A percentile compares a stretch with the other conserved stretches of the same genome.
Evolutionary conservation across 768 basidiomycete species (phyloP).

Genomic region (Russula vinacea): DNA sequence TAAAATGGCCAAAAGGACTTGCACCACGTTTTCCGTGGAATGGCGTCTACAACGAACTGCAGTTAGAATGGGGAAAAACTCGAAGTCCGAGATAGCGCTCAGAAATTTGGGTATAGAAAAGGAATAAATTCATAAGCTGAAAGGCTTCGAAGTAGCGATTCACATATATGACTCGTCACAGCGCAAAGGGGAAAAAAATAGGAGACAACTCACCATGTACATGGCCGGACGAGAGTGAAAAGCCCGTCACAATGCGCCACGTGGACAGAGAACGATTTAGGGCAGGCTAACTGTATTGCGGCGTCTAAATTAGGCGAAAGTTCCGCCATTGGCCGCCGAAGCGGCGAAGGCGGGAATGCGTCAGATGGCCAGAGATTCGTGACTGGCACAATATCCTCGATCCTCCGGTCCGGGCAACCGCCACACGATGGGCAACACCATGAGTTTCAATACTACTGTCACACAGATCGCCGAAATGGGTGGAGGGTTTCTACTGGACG

Average conservation of each 20-base stretch:
- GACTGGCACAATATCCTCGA: no score
- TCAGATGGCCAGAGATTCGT: no score
- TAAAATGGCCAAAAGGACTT: no score
- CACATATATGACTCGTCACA: constrained; percentile 60
- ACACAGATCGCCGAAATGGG: constrained; percentile 7
- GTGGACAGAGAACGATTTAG: neutral
- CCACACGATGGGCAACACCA: constrained; percentile 13
- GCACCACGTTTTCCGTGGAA: neutral
- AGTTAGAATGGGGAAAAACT: constrained; percentile 4
- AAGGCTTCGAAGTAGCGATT: constrained; percentile 88
- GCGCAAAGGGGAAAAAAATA: constrained; percentile 30
- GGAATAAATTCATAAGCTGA: constrained; percentile 60
- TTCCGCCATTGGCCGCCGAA: no score
- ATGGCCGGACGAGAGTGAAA: neutral
- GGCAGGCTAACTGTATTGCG: neutral
- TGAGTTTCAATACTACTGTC: constrained; percentile 11
- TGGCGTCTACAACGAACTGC: neutral
- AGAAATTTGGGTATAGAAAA: constrained; percentile 90
- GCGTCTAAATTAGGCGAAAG: no score
- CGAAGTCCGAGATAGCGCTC: constrained; percentile 41
- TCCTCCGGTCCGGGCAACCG: neutral
- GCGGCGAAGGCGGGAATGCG: no score
- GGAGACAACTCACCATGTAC: neutral
- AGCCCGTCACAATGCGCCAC: neutral
- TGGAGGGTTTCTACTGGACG: constrained; percentile 20